Base-by-base conservation (phyloP, 371 early-diverging fungal species). In the Amoeboaphelidium protococcarum region DNA sequence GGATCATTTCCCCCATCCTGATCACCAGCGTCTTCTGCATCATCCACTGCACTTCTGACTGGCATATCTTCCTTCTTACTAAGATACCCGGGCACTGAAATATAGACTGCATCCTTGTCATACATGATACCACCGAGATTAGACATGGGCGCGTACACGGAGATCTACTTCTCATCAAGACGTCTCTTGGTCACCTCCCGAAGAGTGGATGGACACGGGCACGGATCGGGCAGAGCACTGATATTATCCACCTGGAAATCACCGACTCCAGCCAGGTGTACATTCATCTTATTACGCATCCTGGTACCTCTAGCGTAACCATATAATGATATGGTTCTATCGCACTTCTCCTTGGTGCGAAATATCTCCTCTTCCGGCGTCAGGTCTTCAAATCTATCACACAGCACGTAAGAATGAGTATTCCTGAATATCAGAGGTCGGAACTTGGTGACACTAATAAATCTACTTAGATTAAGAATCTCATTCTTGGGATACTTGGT, bases 61-160 rank as follows among this genome's bases (percentile, higher is more conserved):
- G 61, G 50, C 49, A 50, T 47, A 52, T 59, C 57, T 37, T 64
- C 66, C 61, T 69, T 68, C 51, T 74, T 76, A 16, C 80, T 72
- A 51, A 80, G 82, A 37, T 71, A 68, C 26, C 86, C 86, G 6
- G 84, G 83, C 2, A 95, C 82, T 51, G 87, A 80, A 54, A 95
- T 88, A 55, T 95, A 95, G 19, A 95, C 86, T 6, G 91, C 92
- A 66, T 95, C 96, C 58, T 87, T 89, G 62, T 95, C 96, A 62
- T 87, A 91, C 73, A 90, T 73, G 52, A 95, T 81, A 42, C 96
- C 96, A 54, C 85, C 88, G 3, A 95, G 83, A 54, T 91, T 91
- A 0, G 87, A 80, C 88, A 89, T 90, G 31, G 96, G 96, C n/a
- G 94, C 96, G 54, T 91, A 91, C 25, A 92, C 78, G 40, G 90